Conservation (phyloP, 2,329 filamentous ascomycete genomes). For the Rhynchosporium secalis region DNA sequence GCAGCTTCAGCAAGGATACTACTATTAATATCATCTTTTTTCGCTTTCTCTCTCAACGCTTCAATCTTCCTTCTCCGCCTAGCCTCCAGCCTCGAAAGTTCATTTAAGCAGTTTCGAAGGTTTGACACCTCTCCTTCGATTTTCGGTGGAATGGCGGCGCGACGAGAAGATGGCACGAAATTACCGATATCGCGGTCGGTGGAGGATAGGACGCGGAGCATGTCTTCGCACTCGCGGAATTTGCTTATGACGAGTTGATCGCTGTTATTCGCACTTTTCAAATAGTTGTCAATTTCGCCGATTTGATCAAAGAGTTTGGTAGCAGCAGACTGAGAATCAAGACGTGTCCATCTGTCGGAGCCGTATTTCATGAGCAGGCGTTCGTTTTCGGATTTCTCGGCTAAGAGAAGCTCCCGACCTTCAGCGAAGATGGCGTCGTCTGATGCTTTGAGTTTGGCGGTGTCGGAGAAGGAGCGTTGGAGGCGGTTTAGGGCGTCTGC, state of each 20-base stretch:
- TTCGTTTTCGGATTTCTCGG: constrained; percentile 83
- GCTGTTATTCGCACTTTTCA: constrained; percentile 68
- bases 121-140: constrained; percentile 77
- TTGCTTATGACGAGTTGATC: constrained; percentile 70
- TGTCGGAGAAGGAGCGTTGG: constrained; percentile 80
- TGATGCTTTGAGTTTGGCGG: constrained; percentile 80
- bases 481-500: constrained; percentile 80
- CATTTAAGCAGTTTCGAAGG: constrained; percentile 79
- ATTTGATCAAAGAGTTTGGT: constrained; percentile 40
- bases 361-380: constrained; percentile 75
- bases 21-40: constrained; percentile 83
- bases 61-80: constrained; percentile 79
- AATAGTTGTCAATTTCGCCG: constrained; percentile 81
- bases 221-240: constrained; percentile 70
- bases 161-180: constrained; percentile 83
- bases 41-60: constrained; percentile 73
- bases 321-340: constrained; percentile 67
- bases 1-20: constrained; percentile 82
- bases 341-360: constrained; percentile 79
- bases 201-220: constrained; percentile 74
- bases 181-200: constrained; percentile 80
- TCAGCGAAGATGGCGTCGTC: constrained; percentile 81
- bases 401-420: constrained; percentile 72
- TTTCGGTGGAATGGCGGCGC: constrained; percentile 74
- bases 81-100: constrained; percentile 80